Percentiles rank a stretch among this genome's conserved stretches.
Conservation (phyloP, 805 yeast species). For the Zygosaccharomyces gambellarensis region DNA sequence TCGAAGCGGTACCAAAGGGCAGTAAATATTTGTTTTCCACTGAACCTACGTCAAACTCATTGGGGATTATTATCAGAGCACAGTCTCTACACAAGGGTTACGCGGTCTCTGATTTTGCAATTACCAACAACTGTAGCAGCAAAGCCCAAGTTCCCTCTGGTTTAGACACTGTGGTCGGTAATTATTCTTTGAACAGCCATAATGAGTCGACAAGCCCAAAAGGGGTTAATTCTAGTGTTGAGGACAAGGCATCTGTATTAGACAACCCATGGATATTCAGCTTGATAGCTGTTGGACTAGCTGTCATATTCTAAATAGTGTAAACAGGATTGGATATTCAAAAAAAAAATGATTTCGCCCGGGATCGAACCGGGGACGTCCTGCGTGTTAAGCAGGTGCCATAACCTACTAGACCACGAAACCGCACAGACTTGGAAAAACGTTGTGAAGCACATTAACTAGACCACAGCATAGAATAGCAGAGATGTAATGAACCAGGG, state of each 20-base stretch:
- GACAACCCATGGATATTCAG: background rate
- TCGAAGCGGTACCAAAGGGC: conserved; percentile 39
- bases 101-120: conserved; percentile 5
- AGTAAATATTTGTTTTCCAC: conserved; percentile 24
- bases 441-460: too few relatives aligned
- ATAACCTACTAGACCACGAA: conserved; percentile 99
- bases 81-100: conserved; percentile 10
- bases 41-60: conserved; percentile 24
- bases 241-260: background rate
- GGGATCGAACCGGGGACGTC: conserved; percentile 99
- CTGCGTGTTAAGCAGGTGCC: conserved; percentile 99
- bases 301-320: background rate
- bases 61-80: conserved; percentile 21
- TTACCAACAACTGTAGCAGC: background rate
- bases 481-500: too few relatives aligned
- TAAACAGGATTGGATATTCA: background rate
- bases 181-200: background rate
- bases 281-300: background rate
- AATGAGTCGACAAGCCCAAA: background rate
- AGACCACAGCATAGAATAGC: too few relatives aligned
- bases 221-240: background rate
- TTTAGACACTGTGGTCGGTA: background rate
- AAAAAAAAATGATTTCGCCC: conserved; percentile 83
- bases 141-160: background rate
- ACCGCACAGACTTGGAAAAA: conserved; percentile 39